Evolutionary conservation across 2,329 filamentous ascomycete species (phyloP), one percentile per base, ranked within the genome.

Genomic region (Ambrosiella cleistominuta): DNA sequence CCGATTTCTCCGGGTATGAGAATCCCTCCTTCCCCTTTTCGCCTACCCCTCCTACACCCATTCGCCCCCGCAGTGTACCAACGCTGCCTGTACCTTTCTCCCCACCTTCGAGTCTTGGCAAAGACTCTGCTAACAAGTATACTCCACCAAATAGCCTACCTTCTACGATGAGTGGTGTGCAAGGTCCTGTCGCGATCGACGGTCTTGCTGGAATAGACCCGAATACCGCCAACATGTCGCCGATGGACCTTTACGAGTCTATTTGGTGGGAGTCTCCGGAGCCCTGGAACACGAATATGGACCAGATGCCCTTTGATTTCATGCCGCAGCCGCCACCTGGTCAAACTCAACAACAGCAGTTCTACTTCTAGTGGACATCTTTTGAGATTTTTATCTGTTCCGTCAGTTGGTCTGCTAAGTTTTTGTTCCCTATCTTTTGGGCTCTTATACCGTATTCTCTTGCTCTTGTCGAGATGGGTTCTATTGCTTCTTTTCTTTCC

Each of bases 221-320:
- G 13, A 60, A 58, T 56, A 71, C 75, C 2, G 71, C 78, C 39
- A 77, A 80, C 63, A 79, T 83, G 73, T 81, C 80, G 42, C 81
- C 81, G 0, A 80, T 84, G 79, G 81, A 84, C 61, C 69, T 84
- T 0, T 84, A 82, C 65, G 80, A 83, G 64, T 82, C 79, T 3
- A 84, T 84, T 51, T 83, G 82, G 70, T 82, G 79, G 74, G 80
- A 80, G 71, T 78, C 76, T 1, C 77, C 77, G 3, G 77, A 81
- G 64, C 75, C 78, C 0, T 81, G 78, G 71, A 80, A 80, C 61
- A 71, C 73, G 6, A 75, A 72, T 50, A 67, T 78, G 58, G 79
- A 81, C 64, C 68, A 73, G 39, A 74, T 81, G 72, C 81, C 75
- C 64, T 81, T 81, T 66, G 78, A 81, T 64, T 81, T 82, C 62